Percentiles rank a stretch among this genome's conserved stretches.
phyloP scores from a whole-genome alignment of 1,139 yeast genomes.

The Wickerhamomyces sp. region DNA sequence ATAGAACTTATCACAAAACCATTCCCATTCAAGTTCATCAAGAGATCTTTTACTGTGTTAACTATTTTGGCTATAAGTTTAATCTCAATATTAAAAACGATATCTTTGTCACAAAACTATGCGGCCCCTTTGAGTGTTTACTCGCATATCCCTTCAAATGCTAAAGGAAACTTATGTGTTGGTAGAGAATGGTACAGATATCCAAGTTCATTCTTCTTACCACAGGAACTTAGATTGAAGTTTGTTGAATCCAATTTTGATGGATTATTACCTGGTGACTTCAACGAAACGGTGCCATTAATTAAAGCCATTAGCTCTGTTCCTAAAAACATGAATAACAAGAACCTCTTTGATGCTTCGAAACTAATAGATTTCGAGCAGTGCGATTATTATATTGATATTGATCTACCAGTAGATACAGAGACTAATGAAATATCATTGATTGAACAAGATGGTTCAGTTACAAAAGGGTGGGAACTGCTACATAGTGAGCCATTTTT shows the following conservation, averaged over 20 bases:
- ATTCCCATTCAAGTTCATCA: constrained; percentile 4
- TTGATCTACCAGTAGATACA: constrained; percentile 33
- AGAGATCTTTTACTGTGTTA: constrained; percentile 7
- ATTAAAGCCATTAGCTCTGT: constrained; percentile 32
- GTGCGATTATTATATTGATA: constrained; percentile 62
- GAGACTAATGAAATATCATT: constrained; percentile 31
- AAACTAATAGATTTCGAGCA: constrained; percentile 40
- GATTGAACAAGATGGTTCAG: constrained; percentile 7
- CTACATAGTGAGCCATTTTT: constrained; percentile 42
- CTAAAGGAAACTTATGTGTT: constrained; percentile 58
- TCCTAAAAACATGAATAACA: constrained; percentile 71
- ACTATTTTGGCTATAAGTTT: constrained; percentile 6
- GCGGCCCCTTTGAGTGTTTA: constrained; percentile 54
- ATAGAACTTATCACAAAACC: constrained; percentile 17
- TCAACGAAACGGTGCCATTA: constrained; percentile 29
- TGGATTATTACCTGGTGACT: constrained; percentile 88
- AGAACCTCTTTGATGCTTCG: constrained; percentile 53
- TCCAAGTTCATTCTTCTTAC: constrained; percentile 82
- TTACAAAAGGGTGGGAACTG: constrained; percentile 36
- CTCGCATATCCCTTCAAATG: constrained; percentile 25
- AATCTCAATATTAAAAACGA: constrained; percentile 31
- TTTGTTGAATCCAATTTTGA: constrained; percentile 77
- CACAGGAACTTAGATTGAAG: constrained; percentile 51
- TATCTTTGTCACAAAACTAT: constrained; percentile 53
- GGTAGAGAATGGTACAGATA: constrained; percentile 95